Conservation (phyloP, 2,329 filamentous ascomycete species). For the Tolypocladium pustulatum region DNA sequence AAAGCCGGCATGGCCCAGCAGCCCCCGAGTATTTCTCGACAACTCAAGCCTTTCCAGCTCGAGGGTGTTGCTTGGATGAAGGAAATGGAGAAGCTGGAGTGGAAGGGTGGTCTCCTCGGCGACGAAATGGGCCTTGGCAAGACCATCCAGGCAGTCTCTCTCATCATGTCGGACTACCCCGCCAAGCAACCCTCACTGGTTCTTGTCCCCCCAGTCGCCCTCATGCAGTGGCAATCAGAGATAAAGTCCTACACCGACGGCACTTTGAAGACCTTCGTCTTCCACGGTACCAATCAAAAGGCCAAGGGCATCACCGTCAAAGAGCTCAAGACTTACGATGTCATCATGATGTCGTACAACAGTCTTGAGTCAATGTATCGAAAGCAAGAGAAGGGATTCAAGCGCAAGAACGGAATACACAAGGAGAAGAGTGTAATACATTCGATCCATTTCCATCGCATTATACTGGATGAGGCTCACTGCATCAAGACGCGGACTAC, state of each 20-base stretch:
- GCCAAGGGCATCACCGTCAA: constrained; percentile 65
- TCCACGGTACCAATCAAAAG: constrained; percentile 78
- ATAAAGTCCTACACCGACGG: constrained; percentile 76
- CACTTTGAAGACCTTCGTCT: constrained; percentile 81
- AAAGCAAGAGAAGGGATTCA: constrained; percentile 86
- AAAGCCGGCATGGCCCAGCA: constrained; percentile 33
- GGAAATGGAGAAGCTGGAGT: constrained; percentile 74
- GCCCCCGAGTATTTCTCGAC: constrained; percentile 67
- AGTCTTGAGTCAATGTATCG: constrained; percentile 84
- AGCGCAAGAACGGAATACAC: constrained; percentile 65
- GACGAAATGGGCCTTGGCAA: constrained; percentile 99
- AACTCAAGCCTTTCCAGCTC: constrained; percentile 86
- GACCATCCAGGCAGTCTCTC: constrained; percentile 93
- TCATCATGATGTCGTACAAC: constrained; percentile 96
- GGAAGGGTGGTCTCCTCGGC: constrained; percentile 82
- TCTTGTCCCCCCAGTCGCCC: constrained; percentile 80
- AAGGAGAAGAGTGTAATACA: constrained; percentile 78
- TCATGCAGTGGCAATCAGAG: constrained; percentile 91
- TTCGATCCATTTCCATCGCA: constrained; percentile 73
- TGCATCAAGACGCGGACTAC: constrained; percentile 87
- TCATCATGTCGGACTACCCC: constrained; percentile 97
- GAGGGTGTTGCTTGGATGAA: constrained; percentile 93
- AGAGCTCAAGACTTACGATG: constrained; percentile 73
- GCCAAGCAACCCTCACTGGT: constrained; percentile 75
- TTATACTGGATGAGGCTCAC: constrained; percentile 92